These are phyloP conservation scores for Hymenoscyphus salicellus DNA, from an alignment of 2,329 filamentous ascomycete species.

Conservation along the genomic window DNA sequence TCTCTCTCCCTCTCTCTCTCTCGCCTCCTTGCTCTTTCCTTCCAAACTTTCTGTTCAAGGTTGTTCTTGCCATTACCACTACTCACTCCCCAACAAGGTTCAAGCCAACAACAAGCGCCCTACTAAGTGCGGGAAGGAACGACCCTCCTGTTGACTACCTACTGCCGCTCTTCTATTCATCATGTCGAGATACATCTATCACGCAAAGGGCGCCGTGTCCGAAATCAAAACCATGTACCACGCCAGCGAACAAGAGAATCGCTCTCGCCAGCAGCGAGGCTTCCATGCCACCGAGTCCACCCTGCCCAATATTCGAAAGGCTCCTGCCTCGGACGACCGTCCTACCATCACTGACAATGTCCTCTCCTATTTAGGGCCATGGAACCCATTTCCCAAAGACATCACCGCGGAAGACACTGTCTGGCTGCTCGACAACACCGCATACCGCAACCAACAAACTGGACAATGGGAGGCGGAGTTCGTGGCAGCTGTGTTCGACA, in stretches of 20 bases:
- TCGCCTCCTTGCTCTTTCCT: background rate
- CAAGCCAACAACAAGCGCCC: background rate
- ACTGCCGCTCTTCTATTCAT: background rate
- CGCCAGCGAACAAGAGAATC: conserved; percentile 18
- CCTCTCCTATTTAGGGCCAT: conserved; percentile 49
- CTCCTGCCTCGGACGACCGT: conserved; percentile 29
- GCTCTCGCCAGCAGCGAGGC: conserved; percentile 46
- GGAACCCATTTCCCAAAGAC: conserved; percentile 57
- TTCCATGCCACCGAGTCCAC: conserved; percentile 51
- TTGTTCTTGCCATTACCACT: background rate
- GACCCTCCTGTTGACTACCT: background rate
- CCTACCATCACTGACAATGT: conserved; percentile 36
- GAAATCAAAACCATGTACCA: conserved; percentile 7
- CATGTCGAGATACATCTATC: conserved; percentile 6
- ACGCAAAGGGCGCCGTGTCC: conserved; percentile 4
- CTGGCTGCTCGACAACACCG: conserved; percentile 90
- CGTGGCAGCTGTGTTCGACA: conserved; percentile 76
- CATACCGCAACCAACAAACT: conserved; percentile 55
- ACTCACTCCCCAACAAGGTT: background rate
- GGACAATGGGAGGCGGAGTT: conserved; percentile 76
- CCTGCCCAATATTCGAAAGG: conserved; percentile 40
- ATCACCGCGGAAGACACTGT: conserved; percentile 65
- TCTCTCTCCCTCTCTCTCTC: background rate
- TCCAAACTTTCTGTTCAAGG: background rate
- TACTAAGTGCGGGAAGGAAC: background rate